Evolutionary conservation across 768 basidiomycete genomes (phyloP), one percentile per base, ranked within the genome.

Genomic region (Rhodotorula babjevae): DNA sequence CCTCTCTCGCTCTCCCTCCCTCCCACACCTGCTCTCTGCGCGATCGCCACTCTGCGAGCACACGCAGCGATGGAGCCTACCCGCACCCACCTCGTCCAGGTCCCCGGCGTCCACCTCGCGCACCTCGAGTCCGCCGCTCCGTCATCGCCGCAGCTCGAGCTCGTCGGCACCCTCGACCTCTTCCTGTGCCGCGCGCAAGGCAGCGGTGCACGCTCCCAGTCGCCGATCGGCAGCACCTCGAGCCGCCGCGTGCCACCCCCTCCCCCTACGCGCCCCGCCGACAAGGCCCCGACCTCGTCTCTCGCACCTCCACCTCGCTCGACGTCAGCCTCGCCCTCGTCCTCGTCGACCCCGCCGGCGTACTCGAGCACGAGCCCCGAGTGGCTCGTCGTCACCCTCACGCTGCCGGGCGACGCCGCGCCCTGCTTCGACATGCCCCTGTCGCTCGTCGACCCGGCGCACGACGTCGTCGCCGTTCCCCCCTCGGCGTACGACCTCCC

Each of bases 361-460:
- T 25, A 9, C 60, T 46, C 27, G 42, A 36, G 53, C 47, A 2
- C 47, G 23, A 49, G 15, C 29, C 2, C 60, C 9, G 49, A 67
- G 21, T 71, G 33, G 29, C 61, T 71, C 33, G 5, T 10, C 2
- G 44, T 71, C 25, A 23, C 53, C 11, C 44, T 67, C 49, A 33
- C 55, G 27, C 19, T 60, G 29, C n/a, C 31, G 0, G 40, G n/a
- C 3, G 60, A 61, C 25, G 1, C n/a, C 16, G 65, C 63, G 3
- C 56, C 65, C 9, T 31, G 58, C 47, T 67, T 72, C 29, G 5
- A 19, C 14, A 67, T 72, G 65, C 71, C 71, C 27, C 18, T 67
- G 56, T 47, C 44, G n/a, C 64, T 60, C 47, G 47, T 23, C 10
- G 23, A 50, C 27, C 7, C 57, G 9, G 18, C 53, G 9, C 5